Evolutionary conservation across 257 asterid genomes (phyloP).

Genomic region (Plantago major): DNA sequence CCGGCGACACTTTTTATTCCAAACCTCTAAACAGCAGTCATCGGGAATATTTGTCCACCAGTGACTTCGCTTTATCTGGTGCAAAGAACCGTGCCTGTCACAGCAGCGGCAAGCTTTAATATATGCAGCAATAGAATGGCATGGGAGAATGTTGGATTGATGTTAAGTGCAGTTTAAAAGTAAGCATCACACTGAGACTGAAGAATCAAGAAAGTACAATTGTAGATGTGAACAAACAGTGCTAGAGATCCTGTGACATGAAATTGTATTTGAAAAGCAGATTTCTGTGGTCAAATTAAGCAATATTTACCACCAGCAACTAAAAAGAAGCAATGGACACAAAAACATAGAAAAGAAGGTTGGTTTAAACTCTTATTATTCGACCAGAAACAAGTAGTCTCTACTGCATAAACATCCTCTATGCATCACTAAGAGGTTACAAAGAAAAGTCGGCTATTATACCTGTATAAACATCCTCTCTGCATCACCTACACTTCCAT

Average conservation of each 20-base stretch:
- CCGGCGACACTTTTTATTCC: not conserved
- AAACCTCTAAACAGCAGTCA: constrained; percentile 19
- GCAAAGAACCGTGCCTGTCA: constrained; percentile 88
- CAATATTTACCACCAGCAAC: too few species aligned
- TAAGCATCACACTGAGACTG: not conserved
- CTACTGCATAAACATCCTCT: too few species aligned
- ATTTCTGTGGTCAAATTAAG: too few species aligned
- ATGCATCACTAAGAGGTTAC: not conserved
- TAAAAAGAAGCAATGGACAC: too few species aligned
- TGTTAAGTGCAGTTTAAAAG: not conserved
- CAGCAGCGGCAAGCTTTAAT: constrained; percentile 12
- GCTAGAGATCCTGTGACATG: too few species aligned
- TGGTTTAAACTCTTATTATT: too few species aligned
- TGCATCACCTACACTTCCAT: constrained; percentile 81
- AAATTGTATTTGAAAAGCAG: too few species aligned
- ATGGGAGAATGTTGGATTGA: not conserved
- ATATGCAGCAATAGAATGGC: not conserved
- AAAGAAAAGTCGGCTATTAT: not conserved
- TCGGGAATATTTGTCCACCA: constrained; percentile 71
- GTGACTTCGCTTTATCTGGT: constrained; percentile 63
- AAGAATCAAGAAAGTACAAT: not conserved
- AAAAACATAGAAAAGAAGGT: too few species aligned
- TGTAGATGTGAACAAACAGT: not conserved
- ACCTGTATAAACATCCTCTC: constrained; percentile 99
- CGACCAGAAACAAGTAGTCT: too few species aligned